Evolutionary conservation across 345 rosid species (phyloP).

Genomic region (Moringa oleifera): DNA sequence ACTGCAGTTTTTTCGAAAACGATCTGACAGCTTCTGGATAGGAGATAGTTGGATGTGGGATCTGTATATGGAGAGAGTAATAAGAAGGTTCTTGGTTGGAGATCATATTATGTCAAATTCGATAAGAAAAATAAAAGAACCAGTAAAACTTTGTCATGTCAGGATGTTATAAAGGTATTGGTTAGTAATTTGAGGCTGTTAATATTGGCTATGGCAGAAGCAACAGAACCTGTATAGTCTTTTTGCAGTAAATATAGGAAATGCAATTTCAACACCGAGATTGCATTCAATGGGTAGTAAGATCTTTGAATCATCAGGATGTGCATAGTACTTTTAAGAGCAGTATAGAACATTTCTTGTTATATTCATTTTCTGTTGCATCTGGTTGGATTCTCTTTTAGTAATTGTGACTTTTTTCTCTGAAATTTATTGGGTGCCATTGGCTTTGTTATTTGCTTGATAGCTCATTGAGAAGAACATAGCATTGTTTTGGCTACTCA

Average conservation of each 20-base stretch:
- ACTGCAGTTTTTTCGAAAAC: background rate
- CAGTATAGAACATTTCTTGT: no score
- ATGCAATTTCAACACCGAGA: no score
- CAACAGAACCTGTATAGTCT: slow-evolving; percentile 9
- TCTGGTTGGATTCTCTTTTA: no score
- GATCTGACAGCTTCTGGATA: background rate
- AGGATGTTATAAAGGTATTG: background rate
- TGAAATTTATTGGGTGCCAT: no score
- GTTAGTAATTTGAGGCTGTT: background rate
- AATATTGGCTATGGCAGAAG: background rate
- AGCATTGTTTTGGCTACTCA: no score
- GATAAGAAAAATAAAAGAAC: background rate
- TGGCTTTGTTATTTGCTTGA: no score
- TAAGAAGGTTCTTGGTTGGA: slow-evolving; percentile 7
- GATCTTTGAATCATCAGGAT: no score
- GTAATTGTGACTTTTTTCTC: no score
- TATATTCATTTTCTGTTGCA: no score
- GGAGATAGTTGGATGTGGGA: slow-evolving; percentile 8
- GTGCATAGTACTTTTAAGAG: no score
- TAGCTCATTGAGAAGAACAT: no score
- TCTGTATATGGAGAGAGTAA: slow-evolving; percentile 27
- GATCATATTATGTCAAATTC: background rate
- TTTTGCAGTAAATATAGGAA: background rate
- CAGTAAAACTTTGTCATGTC: background rate
- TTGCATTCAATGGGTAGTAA: no score